Conservation (phyloP, 192 early-diverging fungal genomes). For the Backusella psychrophila region DNA sequence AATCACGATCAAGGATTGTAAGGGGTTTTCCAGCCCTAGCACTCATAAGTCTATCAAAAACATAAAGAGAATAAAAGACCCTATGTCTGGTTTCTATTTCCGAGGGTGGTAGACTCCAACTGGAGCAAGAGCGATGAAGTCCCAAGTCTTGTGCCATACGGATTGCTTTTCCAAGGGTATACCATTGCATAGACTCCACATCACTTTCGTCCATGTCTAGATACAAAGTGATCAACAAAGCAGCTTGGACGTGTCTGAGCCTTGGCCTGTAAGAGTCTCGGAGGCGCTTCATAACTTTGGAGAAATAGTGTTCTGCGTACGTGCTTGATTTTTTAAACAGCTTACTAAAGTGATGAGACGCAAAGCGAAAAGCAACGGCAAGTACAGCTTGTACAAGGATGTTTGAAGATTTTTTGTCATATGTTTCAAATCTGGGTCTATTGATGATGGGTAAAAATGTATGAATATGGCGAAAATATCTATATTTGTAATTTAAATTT, state of each 20-base stretch:
- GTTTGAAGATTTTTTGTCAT: constrained; percentile 7
- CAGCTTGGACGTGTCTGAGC: constrained; percentile 24
- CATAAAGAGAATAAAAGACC: constrained; percentile 27
- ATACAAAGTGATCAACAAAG: constrained; percentile 29
- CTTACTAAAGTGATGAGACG: constrained; percentile 4
- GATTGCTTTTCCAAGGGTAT: constrained; percentile 42
- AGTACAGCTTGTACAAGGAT: constrained; percentile 19
- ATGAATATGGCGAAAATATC: constrained; percentile 34
- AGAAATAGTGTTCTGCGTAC: constrained; percentile 14
- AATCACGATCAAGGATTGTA: constrained; percentile 44
- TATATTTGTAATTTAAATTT: constrained; percentile 12
- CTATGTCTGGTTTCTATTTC: constrained; percentile 50
- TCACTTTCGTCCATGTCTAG: constrained; percentile 31
- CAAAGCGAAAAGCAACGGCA: constrained; percentile 24
- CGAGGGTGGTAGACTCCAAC: constrained; percentile 47
- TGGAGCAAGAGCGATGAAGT: constrained; percentile 50
- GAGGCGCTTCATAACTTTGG: constrained; percentile 19
- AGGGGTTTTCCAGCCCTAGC: constrained; percentile 51
- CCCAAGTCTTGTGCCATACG: constrained; percentile 62
- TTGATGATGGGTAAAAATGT: constrained; percentile 29
- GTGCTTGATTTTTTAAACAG: background rate
- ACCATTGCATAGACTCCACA: constrained; percentile 33
- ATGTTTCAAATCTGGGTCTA: constrained; percentile 25
- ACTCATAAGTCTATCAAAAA: constrained; percentile 37
- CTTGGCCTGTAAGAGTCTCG: constrained; percentile 3